A percentile compares a stretch with the other conserved stretches of the same genome.
phyloP scores from a whole-genome alignment of 352 stramenopile species.

The Phytophthora crassamura region DNA sequence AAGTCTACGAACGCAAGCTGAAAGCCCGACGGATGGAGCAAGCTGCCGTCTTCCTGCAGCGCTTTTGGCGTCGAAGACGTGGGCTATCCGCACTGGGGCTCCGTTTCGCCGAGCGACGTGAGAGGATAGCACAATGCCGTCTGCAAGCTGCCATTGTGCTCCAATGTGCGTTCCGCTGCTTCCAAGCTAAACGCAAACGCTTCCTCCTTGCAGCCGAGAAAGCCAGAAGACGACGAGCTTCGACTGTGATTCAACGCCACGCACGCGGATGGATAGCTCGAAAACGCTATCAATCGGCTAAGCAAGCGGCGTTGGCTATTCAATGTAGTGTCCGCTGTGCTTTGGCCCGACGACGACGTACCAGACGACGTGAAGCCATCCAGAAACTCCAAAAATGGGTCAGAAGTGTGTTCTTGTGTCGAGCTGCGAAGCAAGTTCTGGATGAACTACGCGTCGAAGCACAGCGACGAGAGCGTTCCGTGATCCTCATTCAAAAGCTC shows the following conservation, averaged over 20 bases:
- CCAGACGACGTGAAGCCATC: slow-evolving; percentile 14
- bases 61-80: slow-evolving; percentile 53
- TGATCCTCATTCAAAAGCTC: slow-evolving; percentile 66
- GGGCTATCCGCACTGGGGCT: slow-evolving; percentile 51
- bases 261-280: slow-evolving; percentile 31
- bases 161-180: slow-evolving; percentile 49
- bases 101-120: slow-evolving; percentile 56
- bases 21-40: slow-evolving; percentile 29
- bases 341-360: slow-evolving; percentile 35
- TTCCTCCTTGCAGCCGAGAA: slow-evolving; percentile 23
- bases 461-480: slow-evolving; percentile 41
- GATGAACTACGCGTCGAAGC: slow-evolving; percentile 33
- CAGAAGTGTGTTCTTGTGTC: slow-evolving; percentile 32
- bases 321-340: slow-evolving; percentile 52
- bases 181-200: slow-evolving; percentile 18
- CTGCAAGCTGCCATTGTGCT: slow-evolving; percentile 41
- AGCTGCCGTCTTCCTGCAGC: slow-evolving; percentile 51
- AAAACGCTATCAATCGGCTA: slow-evolving; percentile 19
- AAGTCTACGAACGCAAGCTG: slow-evolving; percentile 24
- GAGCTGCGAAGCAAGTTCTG: slow-evolving; percentile 32
- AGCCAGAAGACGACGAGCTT: slow-evolving; percentile 30
- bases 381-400: slow-evolving; percentile 49
- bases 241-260: slow-evolving; percentile 50
- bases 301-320: slow-evolving; percentile 45
- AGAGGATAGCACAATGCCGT: slow-evolving; percentile 38